Evolutionary conservation across 768 basidiomycete genomes (phyloP), one percentile per base, ranked within the genome.

Genomic region (Dioszegia aurantiaca): DNA sequence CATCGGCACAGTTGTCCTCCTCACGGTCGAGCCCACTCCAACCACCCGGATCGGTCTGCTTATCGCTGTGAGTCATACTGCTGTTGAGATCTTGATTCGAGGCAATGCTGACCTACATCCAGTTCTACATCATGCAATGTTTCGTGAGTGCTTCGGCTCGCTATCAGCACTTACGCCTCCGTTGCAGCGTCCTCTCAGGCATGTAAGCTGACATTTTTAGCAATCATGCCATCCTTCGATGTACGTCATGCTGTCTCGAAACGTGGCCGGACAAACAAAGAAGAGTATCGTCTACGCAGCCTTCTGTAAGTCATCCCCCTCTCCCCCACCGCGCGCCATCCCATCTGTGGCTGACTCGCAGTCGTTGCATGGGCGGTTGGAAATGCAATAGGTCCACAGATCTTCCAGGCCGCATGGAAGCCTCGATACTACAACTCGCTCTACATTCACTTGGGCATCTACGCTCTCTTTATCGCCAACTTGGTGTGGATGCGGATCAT

Each of bases 291-390:
- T 80, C 0, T 81, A 83, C 82, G 65, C 81, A 79, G 0, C 80
- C 80, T n/a, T 77, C 44, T 69, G 33, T 33, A 14, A 33, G 33
- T 33, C 8, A 33, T 14, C 33, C 14, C 33, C 6, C 6, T 33
- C 14, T 14, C 14, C 14, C 6, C 33, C 33, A 14, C 6, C 33
- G 6, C 14, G 8, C 6, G 14, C 6, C 14, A 33, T 33, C 14
- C 14, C 14, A 6, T 33, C 14, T 33, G 33, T 33, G 33, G 33
- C 33, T 33, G 33, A 33, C 33, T 6, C 33, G 14, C 33, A 33
- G 33, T 82, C 82, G 41, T 82, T 39, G 80, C 80, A 5, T 83
- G 82, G 81, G 81, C 82, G n/a, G 79, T 79, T 6, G 82, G 82
- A 14, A 83, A 83, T 67, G 81, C 82, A 6, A 71, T 82, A 55